Evolutionary conservation across 1,284 basidiomycete species (phyloP).

Genomic region (Ganoderma lingzhi): DNA sequence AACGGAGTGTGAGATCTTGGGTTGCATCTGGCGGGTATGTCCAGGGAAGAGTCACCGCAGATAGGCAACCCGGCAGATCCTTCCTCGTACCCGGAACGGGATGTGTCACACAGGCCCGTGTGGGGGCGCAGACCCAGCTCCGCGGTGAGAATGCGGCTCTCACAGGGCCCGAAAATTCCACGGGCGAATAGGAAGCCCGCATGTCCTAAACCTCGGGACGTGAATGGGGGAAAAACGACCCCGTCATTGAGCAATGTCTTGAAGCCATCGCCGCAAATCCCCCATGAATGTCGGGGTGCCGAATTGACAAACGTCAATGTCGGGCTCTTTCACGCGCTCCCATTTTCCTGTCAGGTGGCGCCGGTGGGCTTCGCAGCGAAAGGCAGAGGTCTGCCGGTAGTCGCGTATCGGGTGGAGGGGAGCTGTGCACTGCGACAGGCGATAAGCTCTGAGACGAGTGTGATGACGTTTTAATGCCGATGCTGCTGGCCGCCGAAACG

Average conservation of each 20-base stretch:
- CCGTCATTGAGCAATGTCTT: conserved; percentile 20
- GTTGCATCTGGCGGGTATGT: conserved; percentile 25
- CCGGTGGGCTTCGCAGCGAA: conserved; percentile 8
- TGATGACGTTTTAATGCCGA: conserved; percentile 1
- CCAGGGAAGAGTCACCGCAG: conserved; percentile 26
- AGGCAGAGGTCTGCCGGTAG: neutral
- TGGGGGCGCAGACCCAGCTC: conserved; percentile 25
- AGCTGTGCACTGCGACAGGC: conserved; percentile 10
- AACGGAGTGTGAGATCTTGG: conserved; percentile 32
- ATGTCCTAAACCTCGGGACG: conserved; percentile 30
- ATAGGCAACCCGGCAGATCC: conserved; percentile 32
- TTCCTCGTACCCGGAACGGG: conserved; percentile 28
- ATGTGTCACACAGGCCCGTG: conserved; percentile 28
- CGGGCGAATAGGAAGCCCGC: conserved; percentile 26
- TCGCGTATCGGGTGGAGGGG: conserved; percentile 3
- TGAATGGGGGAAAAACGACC: conserved; percentile 20
- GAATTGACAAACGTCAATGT: conserved; percentile 23
- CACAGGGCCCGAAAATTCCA: conserved; percentile 32
- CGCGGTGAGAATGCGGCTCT: conserved; percentile 29
- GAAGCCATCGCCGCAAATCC: neutral
- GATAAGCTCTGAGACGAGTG: conserved; percentile 13
- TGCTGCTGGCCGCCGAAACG: conserved; percentile 17
- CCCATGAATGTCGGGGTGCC: conserved; percentile 14
- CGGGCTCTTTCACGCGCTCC: conserved; percentile 12
- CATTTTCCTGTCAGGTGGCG: conserved; percentile 7